Percentiles rank a stretch among this genome's conserved stretches.
Evolutionary conservation across 108 stramenopile species (phyloP).

Genomic region (Heterococcus sp.): DNA sequence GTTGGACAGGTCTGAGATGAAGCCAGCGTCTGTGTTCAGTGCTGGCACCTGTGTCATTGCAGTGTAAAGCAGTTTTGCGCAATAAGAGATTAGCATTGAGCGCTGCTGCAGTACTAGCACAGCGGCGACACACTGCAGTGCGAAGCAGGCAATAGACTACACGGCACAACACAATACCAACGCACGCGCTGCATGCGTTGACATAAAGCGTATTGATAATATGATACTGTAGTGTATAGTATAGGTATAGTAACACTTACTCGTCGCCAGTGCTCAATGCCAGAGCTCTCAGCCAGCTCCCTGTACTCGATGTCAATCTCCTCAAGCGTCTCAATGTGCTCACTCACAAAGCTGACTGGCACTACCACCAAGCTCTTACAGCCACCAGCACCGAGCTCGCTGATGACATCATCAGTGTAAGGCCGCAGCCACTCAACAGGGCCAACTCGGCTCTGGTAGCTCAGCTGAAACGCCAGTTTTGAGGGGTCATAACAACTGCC

Average conservation of each 20-base stretch:
- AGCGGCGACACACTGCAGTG: neutral
- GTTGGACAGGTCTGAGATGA: conserved; percentile 92
- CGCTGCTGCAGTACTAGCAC: neutral
- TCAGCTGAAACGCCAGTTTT: conserved; percentile 47
- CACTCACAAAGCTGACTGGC: conserved; percentile 94
- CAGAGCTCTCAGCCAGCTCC: conserved; percentile 88
- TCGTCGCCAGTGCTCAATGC: conserved; percentile 45
- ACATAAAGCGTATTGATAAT: neutral
- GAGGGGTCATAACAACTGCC: conserved; percentile 9
- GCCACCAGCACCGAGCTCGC: conserved; percentile 77
- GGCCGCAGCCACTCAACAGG: conserved; percentile 97
- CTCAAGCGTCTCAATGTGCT: conserved; percentile 99
- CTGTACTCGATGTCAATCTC: conserved; percentile 99
- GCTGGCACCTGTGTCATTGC: no score
- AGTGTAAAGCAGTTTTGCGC: conserved; percentile 39
- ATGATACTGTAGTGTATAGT: neutral
- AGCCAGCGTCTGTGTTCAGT: conserved; percentile 82
- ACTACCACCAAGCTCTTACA: conserved; percentile 92
- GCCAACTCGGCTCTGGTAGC: conserved; percentile 88
- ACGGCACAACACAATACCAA: neutral
- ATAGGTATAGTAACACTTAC: neutral
- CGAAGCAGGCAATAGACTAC: neutral
- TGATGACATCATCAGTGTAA: conserved; percentile 90
- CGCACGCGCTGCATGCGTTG: neutral
- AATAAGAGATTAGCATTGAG: neutral